phyloP scores from a whole-genome alignment of 2,329 filamentous ascomycete genomes.

The Alternaria sp. region DNA sequence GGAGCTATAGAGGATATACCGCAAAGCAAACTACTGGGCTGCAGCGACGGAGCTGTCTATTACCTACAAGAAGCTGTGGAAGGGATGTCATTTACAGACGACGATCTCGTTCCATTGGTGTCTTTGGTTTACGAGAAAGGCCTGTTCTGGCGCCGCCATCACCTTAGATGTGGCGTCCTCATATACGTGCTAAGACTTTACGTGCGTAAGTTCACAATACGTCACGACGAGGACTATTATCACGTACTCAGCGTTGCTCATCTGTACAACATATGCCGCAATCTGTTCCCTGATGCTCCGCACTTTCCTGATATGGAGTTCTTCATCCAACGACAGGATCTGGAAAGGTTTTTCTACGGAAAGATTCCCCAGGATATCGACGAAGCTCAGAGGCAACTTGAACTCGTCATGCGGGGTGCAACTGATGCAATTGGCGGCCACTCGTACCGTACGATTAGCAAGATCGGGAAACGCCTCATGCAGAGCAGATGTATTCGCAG shows the following conservation, averaged over 20 bases:
- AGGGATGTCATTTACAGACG: no score
- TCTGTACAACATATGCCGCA: background rate
- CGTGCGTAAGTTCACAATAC: rapidly evolving
- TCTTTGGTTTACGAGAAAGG: no score
- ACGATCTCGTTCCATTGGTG: no score
- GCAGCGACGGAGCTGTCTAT: no score
- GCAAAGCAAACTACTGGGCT: no score
- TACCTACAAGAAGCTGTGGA: no score
- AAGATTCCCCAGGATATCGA: background rate
- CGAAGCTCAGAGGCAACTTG: rapidly evolving
- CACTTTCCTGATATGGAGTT: background rate
- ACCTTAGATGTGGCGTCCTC: background rate
- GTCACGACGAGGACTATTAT: rapidly evolving
- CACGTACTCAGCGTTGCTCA: background rate
- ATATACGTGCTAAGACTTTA: rapidly evolving
- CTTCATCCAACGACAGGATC: background rate
- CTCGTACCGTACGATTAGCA: background rate
- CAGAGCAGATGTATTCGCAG: rapidly evolving
- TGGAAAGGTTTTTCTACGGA: background rate
- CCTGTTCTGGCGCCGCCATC: no score
- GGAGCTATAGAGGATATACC: no score
- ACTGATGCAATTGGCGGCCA: background rate
- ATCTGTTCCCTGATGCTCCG: background rate
- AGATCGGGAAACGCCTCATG: background rate
- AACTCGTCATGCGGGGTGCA: rapidly evolving